phyloP scores from a whole-genome alignment of 2,329 filamentous ascomycete species.

The Elsinoe fawcettii region DNA sequence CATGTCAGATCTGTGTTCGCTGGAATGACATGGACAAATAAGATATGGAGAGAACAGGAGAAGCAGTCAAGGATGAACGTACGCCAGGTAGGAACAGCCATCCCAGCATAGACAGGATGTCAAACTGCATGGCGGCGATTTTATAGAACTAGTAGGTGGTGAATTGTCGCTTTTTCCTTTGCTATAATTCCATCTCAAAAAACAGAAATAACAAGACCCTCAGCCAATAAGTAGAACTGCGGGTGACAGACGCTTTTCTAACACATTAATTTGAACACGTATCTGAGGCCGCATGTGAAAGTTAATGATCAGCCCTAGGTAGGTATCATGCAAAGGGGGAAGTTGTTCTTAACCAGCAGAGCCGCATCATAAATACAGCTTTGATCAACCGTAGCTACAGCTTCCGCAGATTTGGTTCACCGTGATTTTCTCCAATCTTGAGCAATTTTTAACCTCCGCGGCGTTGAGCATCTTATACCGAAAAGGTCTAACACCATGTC shows the following conservation, averaged over 20 bases:
- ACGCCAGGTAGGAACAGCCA: background rate
- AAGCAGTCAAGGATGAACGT: too few relatives aligned
- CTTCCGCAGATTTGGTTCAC: background rate
- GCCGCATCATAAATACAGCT: background rate
- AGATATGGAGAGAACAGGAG: background rate
- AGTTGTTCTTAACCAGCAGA: background rate
- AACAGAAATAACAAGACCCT: background rate
- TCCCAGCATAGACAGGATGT: background rate
- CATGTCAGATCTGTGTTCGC: background rate
- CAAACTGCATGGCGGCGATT: background rate
- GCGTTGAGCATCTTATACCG: background rate
- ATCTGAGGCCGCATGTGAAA: constrained; percentile 5
- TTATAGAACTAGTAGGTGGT: background rate
- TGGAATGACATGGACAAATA: background rate
- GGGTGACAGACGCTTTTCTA: background rate
- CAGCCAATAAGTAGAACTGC: background rate
- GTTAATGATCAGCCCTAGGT: background rate
- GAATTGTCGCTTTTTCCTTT: background rate
- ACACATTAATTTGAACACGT: constrained; percentile 3
- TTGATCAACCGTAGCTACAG: background rate
- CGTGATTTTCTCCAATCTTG: constrained; percentile 1
- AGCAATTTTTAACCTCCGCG: constrained; percentile 2
- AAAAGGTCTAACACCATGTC: constrained; percentile 20
- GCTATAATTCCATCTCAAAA: background rate
- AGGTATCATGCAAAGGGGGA: background rate